Percentiles rank a stretch among this genome's conserved stretches.
Evolutionary conservation across 2,329 filamentous ascomycete species (phyloP).

Genomic region (Colletotrichum sp.): DNA sequence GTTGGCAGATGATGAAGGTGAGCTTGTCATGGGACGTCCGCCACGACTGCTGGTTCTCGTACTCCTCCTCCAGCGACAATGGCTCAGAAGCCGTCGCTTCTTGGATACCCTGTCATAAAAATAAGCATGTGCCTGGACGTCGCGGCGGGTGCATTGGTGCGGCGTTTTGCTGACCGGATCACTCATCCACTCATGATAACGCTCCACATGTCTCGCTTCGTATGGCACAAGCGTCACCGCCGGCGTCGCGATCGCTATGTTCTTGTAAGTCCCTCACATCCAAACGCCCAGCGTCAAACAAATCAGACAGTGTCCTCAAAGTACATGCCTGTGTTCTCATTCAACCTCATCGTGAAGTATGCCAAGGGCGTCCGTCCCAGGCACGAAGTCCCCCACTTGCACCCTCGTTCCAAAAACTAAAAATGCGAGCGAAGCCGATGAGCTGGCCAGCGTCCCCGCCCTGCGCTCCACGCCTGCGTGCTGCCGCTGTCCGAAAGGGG

Average conservation of each 20-base stretch:
- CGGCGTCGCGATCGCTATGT: conserved; percentile 68
- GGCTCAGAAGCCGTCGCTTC: conserved; percentile 87
- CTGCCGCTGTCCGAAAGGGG: conserved; percentile 9
- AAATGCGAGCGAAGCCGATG: background rate
- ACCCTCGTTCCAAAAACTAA: background rate
- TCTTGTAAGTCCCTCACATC: background rate
- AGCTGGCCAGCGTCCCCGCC: background rate
- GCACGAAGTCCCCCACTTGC: background rate
- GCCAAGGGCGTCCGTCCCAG: background rate
- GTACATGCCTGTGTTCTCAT: conserved; percentile 46
- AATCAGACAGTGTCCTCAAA: background rate
- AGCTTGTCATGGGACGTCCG: conserved; percentile 82
- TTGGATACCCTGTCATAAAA: conserved; percentile 67
- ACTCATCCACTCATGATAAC: conserved; percentile 93
- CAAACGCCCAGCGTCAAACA: background rate
- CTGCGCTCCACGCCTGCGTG: background rate
- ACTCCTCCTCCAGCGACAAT: conserved; percentile 80
- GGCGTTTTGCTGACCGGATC: conserved; percentile 59
- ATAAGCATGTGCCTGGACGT: background rate
- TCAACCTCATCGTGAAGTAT: conserved; percentile 44
- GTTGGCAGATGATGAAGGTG: conserved; percentile 84
- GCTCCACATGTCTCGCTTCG: conserved; percentile 77
- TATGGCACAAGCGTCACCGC: conserved; percentile 83
- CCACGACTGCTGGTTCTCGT: conserved; percentile 91
- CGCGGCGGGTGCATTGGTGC: no score